Conservation (phyloP, 2,329 filamentous ascomycete genomes). For the Pseudocercospora musae region DNA sequence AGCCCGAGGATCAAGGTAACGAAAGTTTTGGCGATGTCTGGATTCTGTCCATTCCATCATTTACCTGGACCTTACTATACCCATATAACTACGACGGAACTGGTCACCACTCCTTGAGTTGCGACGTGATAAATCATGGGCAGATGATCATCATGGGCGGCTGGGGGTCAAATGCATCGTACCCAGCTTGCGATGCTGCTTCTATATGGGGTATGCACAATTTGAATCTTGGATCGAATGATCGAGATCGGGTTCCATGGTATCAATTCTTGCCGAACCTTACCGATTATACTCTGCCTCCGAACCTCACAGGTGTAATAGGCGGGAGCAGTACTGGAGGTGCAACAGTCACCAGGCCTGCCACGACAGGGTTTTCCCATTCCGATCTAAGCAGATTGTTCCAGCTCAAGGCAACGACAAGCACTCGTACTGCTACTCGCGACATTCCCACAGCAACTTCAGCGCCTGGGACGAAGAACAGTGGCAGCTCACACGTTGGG, state of each 20-base stretch:
- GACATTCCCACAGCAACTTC: conserved; percentile 32
- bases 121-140: conserved; percentile 54
- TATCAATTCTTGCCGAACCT: conserved; percentile 47
- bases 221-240: conserved; percentile 48
- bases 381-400: conserved; percentile 55
- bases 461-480: conserved; percentile 7
- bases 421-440: conserved; percentile 52
- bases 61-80: conserved; percentile 54
- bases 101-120: conserved; percentile 55
- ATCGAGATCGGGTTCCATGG: conserved; percentile 46
- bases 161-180: conserved; percentile 53
- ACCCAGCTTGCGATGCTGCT: conserved; percentile 46
- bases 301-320: conserved; percentile 45
- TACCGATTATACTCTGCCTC: conserved; percentile 50
- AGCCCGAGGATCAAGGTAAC: conserved; percentile 35
- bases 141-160: conserved; percentile 66
- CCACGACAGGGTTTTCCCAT: conserved; percentile 48
- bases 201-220: conserved; percentile 52
- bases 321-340: conserved; percentile 53
- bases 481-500: conserved; percentile 28
- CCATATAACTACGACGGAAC: conserved; percentile 40
- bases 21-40: conserved; percentile 61
- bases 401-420: conserved; percentile 47
- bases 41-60: conserved; percentile 60
- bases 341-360: conserved; percentile 53